Conservation (phyloP, 495 filamentous ascomycete genomes). For the Xylaria grammica region DNA sequence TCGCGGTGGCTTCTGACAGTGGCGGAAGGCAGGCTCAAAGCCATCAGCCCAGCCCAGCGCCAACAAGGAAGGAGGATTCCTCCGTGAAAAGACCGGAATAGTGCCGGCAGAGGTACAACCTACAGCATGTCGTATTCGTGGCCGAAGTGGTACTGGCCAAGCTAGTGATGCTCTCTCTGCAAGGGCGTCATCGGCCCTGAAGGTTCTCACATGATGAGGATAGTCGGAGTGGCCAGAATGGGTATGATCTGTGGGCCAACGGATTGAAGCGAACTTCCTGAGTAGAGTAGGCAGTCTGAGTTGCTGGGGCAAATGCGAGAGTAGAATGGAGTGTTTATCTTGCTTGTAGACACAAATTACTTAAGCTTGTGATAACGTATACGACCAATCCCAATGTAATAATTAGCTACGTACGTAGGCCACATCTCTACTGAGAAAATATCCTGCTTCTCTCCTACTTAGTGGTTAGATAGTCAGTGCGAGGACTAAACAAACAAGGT, state of each 20-base stretch:
- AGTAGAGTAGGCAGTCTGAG: no score
- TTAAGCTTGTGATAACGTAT: no score
- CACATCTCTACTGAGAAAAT: no score
- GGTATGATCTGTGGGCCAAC: neutral
- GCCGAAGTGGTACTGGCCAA: neutral
- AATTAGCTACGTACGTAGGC: no score
- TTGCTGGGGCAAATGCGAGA: neutral
- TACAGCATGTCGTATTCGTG: no score
- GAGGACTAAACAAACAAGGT: neutral
- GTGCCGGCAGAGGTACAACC: constrained; percentile 1
- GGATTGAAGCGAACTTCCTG: neutral
- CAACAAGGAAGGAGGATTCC: constrained; percentile 7
- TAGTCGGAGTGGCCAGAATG: neutral
- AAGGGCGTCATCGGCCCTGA: neutral
- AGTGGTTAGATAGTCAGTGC: no score
- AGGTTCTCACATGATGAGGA: neutral
- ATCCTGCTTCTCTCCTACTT: no score
- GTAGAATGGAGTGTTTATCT: no score
- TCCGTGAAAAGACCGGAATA: constrained; percentile 17
- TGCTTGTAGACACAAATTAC: no score
- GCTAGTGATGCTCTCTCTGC: neutral
- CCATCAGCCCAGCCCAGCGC: neutral
- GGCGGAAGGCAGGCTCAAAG: no score
- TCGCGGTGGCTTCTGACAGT: constrained; percentile 5
- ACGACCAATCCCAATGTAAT: no score